A percentile compares a stretch with the other conserved stretches of the same genome.
Evolutionary conservation across 2,329 filamentous ascomycete genomes (phyloP).

Genomic region (Cryphonectria carpinicola): DNA sequence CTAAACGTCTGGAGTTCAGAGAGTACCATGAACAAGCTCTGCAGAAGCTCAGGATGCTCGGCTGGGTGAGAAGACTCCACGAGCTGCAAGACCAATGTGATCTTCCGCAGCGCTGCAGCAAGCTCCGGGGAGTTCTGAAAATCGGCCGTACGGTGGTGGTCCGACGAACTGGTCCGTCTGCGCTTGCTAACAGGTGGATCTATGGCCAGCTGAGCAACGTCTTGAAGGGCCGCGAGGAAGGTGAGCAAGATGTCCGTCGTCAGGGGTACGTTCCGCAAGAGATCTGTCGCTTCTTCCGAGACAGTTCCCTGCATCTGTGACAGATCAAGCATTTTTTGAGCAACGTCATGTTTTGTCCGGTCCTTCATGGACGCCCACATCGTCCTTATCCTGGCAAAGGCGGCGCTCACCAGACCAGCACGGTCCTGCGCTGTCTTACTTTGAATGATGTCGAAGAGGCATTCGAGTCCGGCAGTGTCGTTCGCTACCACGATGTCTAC

Average conservation of each 20-base stretch:
- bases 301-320: constrained; percentile 50
- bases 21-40: constrained; percentile 81
- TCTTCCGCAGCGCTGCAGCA: constrained; percentile 69
- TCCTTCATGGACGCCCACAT: constrained; percentile 76
- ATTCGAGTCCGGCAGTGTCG: constrained; percentile 55
- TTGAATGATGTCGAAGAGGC: constrained; percentile 53
- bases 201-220: constrained; percentile 71
- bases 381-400: constrained; percentile 70
- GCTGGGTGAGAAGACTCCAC: constrained; percentile 80
- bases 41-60: constrained; percentile 75
- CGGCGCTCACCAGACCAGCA: constrained; percentile 62
- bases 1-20: constrained; percentile 85
- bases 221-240: constrained; percentile 76
- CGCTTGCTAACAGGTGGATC: constrained; percentile 77
- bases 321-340: constrained; percentile 65
- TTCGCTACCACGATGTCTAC: constrained; percentile 59
- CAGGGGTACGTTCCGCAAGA: constrained; percentile 74
- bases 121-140: constrained; percentile 68
- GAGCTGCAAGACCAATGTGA: constrained; percentile 87
- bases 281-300: constrained; percentile 67
- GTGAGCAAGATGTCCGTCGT: constrained; percentile 71
- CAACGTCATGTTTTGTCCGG: constrained; percentile 61
- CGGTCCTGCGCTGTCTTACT: constrained; percentile 47
- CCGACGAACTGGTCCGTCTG: constrained; percentile 75
- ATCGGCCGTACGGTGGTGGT: constrained; percentile 63